Conservation (phyloP, 139 green algal genomes). For the Chlamydomonas eustigma region DNA sequence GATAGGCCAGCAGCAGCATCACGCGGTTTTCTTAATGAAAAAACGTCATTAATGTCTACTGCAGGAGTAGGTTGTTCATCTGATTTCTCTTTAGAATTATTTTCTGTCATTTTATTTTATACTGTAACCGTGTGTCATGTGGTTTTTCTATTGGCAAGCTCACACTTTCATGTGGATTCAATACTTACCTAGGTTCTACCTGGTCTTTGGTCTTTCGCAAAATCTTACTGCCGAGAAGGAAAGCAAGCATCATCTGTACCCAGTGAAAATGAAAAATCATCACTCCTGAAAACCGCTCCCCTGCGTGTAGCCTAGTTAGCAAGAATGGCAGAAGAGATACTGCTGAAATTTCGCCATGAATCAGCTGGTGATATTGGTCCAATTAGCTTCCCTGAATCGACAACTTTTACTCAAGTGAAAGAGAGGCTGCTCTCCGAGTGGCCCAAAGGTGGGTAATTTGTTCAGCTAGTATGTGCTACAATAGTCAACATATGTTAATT, state of each 20-base stretch:
- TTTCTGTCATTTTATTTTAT: not conserved
- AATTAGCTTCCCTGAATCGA: constrained; percentile 21
- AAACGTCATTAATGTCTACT: constrained; percentile 60
- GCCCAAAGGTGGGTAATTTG: constrained; percentile 47
- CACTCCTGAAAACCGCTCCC: no score
- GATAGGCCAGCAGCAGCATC: constrained; percentile 46
- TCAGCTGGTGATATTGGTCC: constrained; percentile 40
- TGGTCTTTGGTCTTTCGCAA: no score
- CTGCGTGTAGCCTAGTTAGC: no score
- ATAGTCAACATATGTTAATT: no score
- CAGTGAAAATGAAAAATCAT: no score
- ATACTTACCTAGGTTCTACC: no score
- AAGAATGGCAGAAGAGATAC: not conserved
- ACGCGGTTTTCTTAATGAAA: constrained; percentile 52
- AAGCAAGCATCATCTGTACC: no score
- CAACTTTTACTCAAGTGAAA: constrained; percentile 25
- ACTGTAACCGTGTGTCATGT: no score
- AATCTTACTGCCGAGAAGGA: no score
- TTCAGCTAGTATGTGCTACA: no score
- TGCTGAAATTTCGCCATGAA: not conserved
- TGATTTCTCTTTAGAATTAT: not conserved
- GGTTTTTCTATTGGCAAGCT: no score
- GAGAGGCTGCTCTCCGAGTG: constrained; percentile 34
- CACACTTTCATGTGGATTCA: no score
- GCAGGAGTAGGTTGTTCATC: not conserved